These are phyloP conservation scores for Colletotrichum sp. DNA, from an alignment of 2,329 filamentous ascomycete genomes.

Conservation along the genomic window DNA sequence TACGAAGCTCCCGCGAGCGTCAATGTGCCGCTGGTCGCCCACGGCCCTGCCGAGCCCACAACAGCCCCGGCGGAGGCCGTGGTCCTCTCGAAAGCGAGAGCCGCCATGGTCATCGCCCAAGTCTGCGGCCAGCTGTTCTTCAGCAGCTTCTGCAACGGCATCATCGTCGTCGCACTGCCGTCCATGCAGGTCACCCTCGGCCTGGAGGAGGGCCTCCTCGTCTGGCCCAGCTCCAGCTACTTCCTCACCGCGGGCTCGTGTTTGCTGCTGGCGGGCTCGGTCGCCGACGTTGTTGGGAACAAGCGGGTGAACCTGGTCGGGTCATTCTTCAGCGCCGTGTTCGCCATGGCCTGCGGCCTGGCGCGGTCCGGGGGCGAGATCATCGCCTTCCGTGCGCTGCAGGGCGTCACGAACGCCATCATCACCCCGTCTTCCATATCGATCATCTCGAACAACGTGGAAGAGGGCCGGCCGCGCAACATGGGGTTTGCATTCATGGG, in stretches of 20 bases:
- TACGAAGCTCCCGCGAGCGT: not conserved
- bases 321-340: not conserved
- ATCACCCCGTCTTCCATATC: not conserved
- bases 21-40: not conserved
- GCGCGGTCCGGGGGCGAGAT: not conserved
- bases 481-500: constrained; percentile 35
- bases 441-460: not conserved
- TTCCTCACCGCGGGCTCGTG: not conserved
- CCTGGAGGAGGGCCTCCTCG: not conserved
- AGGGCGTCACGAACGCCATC: constrained; percentile 4
- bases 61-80: not conserved
- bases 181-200: not conserved
- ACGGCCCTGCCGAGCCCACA: not conserved
- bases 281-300: constrained; percentile 5
- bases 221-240: not conserved
- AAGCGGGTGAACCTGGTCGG: not conserved
- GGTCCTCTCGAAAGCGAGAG: not conserved
- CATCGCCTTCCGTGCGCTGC: constrained; percentile 4
- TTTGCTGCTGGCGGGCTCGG: not conserved
- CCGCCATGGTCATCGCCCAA: not conserved
- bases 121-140: not conserved
- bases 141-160: not conserved
- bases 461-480: constrained; percentile 21
- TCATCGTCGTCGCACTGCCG: not conserved
- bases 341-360: not conserved